Conservation (phyloP, 768 basidiomycete genomes). For the Rhizopogon vinicolor region DNA sequence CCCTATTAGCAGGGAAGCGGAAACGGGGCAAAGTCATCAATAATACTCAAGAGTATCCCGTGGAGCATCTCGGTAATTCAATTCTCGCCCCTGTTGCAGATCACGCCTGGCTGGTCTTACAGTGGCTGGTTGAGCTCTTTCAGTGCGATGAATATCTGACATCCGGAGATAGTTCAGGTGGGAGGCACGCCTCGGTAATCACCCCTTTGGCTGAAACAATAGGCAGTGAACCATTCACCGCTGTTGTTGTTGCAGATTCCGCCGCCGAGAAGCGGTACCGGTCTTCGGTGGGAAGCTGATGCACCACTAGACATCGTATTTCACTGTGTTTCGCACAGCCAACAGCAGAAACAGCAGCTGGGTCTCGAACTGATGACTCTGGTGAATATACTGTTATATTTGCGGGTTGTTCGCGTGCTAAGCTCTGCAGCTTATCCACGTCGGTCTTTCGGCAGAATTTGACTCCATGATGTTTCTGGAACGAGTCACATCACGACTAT, state of each 20-base stretch:
- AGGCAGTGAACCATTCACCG: constrained; percentile 41
- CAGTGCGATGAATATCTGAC: constrained; percentile 55
- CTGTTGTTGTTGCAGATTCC: constrained; percentile 59
- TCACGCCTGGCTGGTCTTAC: constrained; percentile 67
- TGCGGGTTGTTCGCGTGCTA: not conserved
- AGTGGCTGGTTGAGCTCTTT: constrained; percentile 63
- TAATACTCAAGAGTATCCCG: constrained; percentile 22
- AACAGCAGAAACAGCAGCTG: constrained; percentile 24
- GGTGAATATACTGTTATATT: constrained; percentile 11
- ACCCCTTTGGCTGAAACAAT: constrained; percentile 4
- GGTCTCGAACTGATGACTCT: constrained; percentile 31
- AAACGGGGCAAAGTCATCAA: constrained; percentile 27
- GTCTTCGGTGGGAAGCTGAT: constrained; percentile 52
- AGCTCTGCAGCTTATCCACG: constrained; percentile 34
- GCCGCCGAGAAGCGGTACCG: constrained; percentile 39
- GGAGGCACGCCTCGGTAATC: constrained; percentile 1
- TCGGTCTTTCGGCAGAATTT: constrained; percentile 32
- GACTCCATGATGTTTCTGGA: constrained; percentile 33
- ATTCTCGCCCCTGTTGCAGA: constrained; percentile 41
- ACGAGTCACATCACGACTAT: constrained; percentile 31
- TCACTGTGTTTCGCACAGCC: constrained; percentile 29
- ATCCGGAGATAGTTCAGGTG: constrained; percentile 25
- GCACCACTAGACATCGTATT: constrained; percentile 45
- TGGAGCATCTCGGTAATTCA: constrained; percentile 11
- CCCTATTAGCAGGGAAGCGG: constrained; percentile 15